phyloP scores from a whole-genome alignment of 306 rosid species.

The Fagus sylvatica region DNA sequence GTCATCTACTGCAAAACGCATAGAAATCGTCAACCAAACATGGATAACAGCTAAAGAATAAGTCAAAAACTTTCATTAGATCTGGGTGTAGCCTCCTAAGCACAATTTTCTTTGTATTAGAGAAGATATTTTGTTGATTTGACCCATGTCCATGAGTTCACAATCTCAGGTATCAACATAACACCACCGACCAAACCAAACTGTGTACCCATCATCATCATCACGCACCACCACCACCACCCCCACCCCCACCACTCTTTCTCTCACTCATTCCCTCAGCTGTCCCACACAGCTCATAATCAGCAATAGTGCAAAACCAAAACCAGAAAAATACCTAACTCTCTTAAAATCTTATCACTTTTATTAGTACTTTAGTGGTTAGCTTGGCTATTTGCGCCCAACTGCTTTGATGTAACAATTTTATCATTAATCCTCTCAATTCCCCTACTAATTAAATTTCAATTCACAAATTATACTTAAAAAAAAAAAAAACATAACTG shows the following conservation, averaged over 20 bases:
- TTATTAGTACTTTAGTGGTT: slow-evolving; percentile 77
- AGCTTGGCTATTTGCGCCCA: slow-evolving; percentile 49
- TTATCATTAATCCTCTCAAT: no score
- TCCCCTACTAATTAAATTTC: no score
- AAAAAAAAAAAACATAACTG: neutral
- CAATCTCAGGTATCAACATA: neutral
- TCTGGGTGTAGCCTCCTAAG: slow-evolving; percentile 25
- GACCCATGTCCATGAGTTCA: neutral
- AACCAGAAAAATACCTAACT: slow-evolving; percentile 61
- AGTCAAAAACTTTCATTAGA: slow-evolving; percentile 14
- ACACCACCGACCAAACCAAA: slow-evolving; percentile 17
- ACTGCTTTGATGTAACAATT: slow-evolving; percentile 29
- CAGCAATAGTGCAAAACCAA: slow-evolving; percentile 45
- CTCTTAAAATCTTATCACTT: slow-evolving; percentile 58
- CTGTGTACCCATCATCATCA: slow-evolving; percentile 1
- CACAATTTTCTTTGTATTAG: slow-evolving; percentile 26
- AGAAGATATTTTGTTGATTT: slow-evolving; percentile 7
- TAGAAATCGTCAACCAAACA: slow-evolving; percentile 26
- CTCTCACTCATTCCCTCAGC: neutral
- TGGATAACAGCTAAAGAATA: slow-evolving; percentile 63
- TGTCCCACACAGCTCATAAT: slow-evolving; percentile 22
- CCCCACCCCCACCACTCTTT: neutral
- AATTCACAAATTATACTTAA: neutral
- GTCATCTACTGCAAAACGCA: slow-evolving; percentile 22
- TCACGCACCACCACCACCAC: slow-evolving; percentile 9